Base-by-base conservation (phyloP, 2,329 filamentous ascomycete species). In the Periconia macrospinosa region DNA sequence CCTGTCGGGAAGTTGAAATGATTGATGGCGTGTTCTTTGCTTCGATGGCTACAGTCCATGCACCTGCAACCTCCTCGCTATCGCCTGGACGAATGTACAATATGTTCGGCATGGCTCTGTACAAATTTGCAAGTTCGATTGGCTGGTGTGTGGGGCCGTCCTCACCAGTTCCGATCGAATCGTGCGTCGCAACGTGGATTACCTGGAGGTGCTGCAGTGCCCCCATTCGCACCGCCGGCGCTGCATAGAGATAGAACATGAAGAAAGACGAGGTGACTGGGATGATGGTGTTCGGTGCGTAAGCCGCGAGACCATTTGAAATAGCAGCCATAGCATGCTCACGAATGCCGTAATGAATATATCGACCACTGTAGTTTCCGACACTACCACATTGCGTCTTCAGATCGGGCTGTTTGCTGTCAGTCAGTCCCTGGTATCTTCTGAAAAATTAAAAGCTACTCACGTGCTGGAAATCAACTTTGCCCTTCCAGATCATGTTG, bases 71-170 rank as follows among this genome's bases (percentile, higher is more conserved):
- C 66, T 87, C 84, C 60, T 87, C 83, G 45, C 76, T 78, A 56
- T 87, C 84, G 45, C 78, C 77, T 0, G 84, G 84, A 0, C 84
- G 81, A 51, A 87, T 83, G 64, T 86, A 86, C 1, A 82, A 70
- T 0, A 87, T 57, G 54, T 86, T 86, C 0, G 84, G 84, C 83
- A 87, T 87, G 20, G 83, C 80, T 5, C 85, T 80, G 65, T 83
- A 87, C 2, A 87, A 72, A 0, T 78, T 69, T 10, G 81, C 78
- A 0, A 87, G 73, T 35, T 79, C 84, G 30, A 87, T 80, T 2
- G 84, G 84, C 64, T 87, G 84, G 58, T 87, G 84, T 0, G 84
- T 86, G 0, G 83, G 84, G 0, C 84, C 84, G 56, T 86, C 81
- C 57, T 86, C 81, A 1, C 85, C 84, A 37, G 77, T 82, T 18